phyloP scores from a whole-genome alignment of 768 basidiomycete species.

The Kwoniella bestiolae region DNA sequence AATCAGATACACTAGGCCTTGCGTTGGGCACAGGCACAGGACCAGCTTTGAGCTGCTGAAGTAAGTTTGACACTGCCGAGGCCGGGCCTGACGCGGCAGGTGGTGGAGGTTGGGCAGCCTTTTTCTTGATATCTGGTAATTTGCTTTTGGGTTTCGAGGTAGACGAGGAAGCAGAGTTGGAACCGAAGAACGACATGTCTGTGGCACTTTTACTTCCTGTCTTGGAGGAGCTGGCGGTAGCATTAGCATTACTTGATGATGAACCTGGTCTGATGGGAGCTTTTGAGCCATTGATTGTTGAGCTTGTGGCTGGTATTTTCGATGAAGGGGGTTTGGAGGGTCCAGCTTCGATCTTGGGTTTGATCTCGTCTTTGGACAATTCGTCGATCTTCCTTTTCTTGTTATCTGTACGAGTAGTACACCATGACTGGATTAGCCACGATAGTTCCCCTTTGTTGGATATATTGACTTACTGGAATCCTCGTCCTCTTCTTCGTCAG shows the following conservation, averaged over 20 bases:
- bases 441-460: too few relatives aligned
- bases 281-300: background rate
- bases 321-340: conserved; percentile 18
- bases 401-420: conserved; percentile 3
- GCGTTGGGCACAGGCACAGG: background rate
- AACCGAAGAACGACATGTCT: conserved; percentile 30
- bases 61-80: background rate
- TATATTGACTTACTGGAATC: conserved; percentile 17
- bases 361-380: conserved; percentile 4
- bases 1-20: background rate
- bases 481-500: background rate
- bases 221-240: background rate
- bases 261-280: background rate
- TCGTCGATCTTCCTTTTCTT: conserved; percentile 37
- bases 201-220: conserved; percentile 1
- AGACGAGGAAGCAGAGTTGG: conserved; percentile 1
- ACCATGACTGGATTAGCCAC: too few relatives aligned
- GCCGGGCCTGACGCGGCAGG: conserved; percentile 1
- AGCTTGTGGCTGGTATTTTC: conserved; percentile 6
- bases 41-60: conserved; percentile 2
- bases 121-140: conserved; percentile 30
- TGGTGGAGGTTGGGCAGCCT: background rate
- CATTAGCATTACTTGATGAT: background rate
- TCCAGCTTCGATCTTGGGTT: background rate
- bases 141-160: conserved; percentile 8